Evolutionary conservation across 768 basidiomycete species (phyloP), one percentile per base, ranked within the genome.

Genomic region (Tulasnella calospora): DNA sequence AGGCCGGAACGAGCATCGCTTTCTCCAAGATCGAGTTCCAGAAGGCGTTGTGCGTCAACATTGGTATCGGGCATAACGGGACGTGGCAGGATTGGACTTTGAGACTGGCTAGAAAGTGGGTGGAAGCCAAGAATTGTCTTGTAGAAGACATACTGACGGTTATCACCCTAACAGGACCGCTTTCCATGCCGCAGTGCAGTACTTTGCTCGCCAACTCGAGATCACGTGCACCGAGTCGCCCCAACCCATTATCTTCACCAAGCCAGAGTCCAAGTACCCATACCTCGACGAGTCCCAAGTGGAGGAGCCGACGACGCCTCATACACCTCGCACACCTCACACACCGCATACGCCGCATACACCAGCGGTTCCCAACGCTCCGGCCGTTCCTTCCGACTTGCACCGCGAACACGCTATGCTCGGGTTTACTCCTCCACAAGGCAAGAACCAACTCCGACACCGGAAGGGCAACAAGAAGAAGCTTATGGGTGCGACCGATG

Each of bases 101-200:
- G 36, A 88, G 87, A 27, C 86, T 85, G 79, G 84, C 87, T 15
- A 89, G 92, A 71, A 90, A 88, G 82, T 78, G 71, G 7, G 77
- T 41, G 2, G 9, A 23, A 12, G 6, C 1, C 3, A 70, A 17
- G 76, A 47, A 33, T 6, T 21, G 8, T 72, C 17, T 36, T 44
- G 44, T 8, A 78, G 23, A 27, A 17, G 19, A 78, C 46, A 3
- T 27, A 78, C 69, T 72, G 7, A 44, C 40, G 27, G 23, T 4
- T 61, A 7, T 21, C 33, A 33, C 55, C 36, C n/a, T 23, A 23
- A 61, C 41, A 78, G 77, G 51, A 94, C 93, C 0, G 91, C 92
- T 3, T 94, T 94, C 86, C 89, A 93, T 82, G 92, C 92, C 12
- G 93, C 93, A 1, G 90, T 90, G 30, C 89, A 92, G 81, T 88